These are phyloP conservation scores for Pochonia chlamydosporia DNA, from an alignment of 2,329 filamentous ascomycete species.

Conservation along the genomic window DNA sequence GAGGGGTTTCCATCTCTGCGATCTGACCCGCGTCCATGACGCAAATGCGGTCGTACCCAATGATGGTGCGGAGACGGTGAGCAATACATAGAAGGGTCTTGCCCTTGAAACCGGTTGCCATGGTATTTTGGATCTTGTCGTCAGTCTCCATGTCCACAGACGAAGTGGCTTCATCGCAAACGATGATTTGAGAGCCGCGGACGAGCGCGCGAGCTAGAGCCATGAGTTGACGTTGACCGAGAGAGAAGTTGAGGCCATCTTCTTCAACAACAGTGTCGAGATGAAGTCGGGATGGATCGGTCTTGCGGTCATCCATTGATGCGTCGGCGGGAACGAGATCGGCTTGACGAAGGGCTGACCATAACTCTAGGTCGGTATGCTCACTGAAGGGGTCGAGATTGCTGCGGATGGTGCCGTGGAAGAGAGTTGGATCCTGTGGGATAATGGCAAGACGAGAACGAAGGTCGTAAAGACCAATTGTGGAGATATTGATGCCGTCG, in stretches of 20 bases:
- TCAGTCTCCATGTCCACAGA: slow-evolving; percentile 96
- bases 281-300: slow-evolving; percentile 66
- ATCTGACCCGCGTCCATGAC: slow-evolving; percentile 92
- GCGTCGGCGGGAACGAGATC: slow-evolving; percentile 58
- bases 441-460: slow-evolving; percentile 76
- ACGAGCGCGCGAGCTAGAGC: slow-evolving; percentile 88
- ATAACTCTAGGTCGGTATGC: slow-evolving; percentile 71
- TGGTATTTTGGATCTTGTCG: slow-evolving; percentile 87
- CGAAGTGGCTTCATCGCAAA: slow-evolving; percentile 94
- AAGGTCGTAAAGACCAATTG: slow-evolving; percentile 67
- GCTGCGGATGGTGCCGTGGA: slow-evolving; percentile 71
- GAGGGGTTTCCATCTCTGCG: slow-evolving; percentile 76
- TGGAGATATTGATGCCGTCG: slow-evolving; percentile 64
- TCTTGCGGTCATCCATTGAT: slow-evolving; percentile 68
- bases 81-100: slow-evolving; percentile 90
- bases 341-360: slow-evolving; percentile 71
- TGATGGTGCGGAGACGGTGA: slow-evolving; percentile 85
- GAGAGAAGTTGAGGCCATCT: slow-evolving; percentile 91
- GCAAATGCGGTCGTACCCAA: slow-evolving; percentile 90
- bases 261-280: slow-evolving; percentile 86
- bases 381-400: slow-evolving; percentile 79
- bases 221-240: slow-evolving; percentile 93
- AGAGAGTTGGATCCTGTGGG: slow-evolving; percentile 78
- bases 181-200: slow-evolving; percentile 81
- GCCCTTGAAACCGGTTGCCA: slow-evolving; percentile 76